Evolutionary conservation across 78 protist species (phyloP), one percentile per base, ranked within the genome.

Genomic region (Dictyostelium firmibasis): DNA sequence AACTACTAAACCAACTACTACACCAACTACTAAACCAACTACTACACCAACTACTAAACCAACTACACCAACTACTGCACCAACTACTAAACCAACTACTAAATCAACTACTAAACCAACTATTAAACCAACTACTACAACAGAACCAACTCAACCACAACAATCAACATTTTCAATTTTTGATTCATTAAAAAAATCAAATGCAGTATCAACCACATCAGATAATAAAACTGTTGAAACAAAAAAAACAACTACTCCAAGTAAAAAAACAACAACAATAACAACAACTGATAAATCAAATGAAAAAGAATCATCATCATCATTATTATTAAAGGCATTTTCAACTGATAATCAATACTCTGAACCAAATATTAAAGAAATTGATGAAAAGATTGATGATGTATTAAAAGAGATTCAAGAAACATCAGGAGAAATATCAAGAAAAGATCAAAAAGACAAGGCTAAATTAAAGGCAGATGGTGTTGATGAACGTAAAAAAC

Each of bases 301-400:
- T 50, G 62, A 44, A 47, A 33, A 1, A n/a, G n/a, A n/a, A n/a
- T n/a, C n/a, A n/a, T n/a, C n/a, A n/a, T n/a, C n/a, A n/a, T n/a
- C n/a, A 67, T 33, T 11, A 77, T 72, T 89, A 23, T 36, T 69
- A 35, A 57, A 67, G 27, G 83, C 94, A 67, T 89, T 89, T 69
- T 53, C 85, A 29, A 81, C 27, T 1, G 8, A 41, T 8, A 89
- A 89, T 69, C 70, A 43, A 27, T 89, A 60, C 44, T 16, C 35
- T 33, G 69, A 25, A 29, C 87, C 86, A 57, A 29, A 76, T 23
- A 44, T 62, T 31, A 69, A 25, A 33, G 33, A 36, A 27, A 67
- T 38, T 47, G 5, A 33, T 13, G 25, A 62, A 69, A 27, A 13
- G 5, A 60, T 76, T 18, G 35, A 74, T 16, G 33, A 25, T 53